Conservation (phyloP, 345 rosid species). For the Melaleuca alternifolia region DNA sequence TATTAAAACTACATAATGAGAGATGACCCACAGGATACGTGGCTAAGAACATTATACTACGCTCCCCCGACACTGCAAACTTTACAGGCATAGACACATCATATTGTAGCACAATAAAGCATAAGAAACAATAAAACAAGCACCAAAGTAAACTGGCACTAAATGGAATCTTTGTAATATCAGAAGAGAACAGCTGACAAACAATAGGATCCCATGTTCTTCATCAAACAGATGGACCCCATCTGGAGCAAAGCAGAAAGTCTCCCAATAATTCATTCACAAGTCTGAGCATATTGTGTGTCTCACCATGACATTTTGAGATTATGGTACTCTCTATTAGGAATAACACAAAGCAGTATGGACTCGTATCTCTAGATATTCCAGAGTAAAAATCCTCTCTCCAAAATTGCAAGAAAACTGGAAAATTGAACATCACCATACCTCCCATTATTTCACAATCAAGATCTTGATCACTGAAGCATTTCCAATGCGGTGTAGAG, state of each 20-base stretch:
- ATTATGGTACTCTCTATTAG: background rate
- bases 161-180: background rate
- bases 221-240: background rate
- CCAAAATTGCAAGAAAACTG: background rate
- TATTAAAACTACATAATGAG: background rate
- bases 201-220: background rate
- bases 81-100: background rate
- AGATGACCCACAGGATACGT: background rate
- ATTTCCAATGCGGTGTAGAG: slow-evolving; percentile 77
- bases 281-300: background rate
- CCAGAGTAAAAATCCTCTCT: background rate
- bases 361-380: background rate
- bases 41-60: background rate
- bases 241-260: background rate
- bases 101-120: background rate
- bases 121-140: background rate
- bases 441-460: slow-evolving; percentile 42
- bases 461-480: slow-evolving; percentile 94
- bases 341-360: background rate
- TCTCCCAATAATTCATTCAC: background rate
- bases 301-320: background rate
- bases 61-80: background rate
- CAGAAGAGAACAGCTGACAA: background rate
- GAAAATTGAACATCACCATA: background rate
- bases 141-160: background rate